Evolutionary conservation across 1,284 basidiomycete species (phyloP), one percentile per base, ranked within the genome.

Genomic region (Microbotryum scabiosae): DNA sequence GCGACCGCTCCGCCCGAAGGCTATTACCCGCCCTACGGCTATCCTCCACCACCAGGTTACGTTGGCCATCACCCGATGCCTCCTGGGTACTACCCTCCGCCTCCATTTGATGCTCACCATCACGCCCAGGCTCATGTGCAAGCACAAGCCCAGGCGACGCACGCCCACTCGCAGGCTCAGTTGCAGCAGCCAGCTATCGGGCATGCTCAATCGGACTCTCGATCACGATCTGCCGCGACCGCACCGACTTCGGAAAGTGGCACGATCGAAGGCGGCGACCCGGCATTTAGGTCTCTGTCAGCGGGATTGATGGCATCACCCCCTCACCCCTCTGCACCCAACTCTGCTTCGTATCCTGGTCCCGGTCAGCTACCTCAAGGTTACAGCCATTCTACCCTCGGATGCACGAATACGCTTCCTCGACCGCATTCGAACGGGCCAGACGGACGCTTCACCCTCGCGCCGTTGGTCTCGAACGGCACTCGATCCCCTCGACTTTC

Each of bases 161-260:
- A 59, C 53, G 60, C 65, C 2, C 65, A 64, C 49, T 59, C 65
- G n/a, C 62, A 59, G 4, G 49, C 48, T 28, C 56, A 41, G 12
- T 41, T 56, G 45, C 47, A 51, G 30, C 48, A 45, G 14, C 56
- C 60, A 5, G 30, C 56, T 26, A 43, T 60, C 56, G 54, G 61
- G 9, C 64, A 66, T 49, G 64, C 64, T 1, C 64, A 66, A 47
- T 63, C 61, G 14, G 56, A 67, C 55, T 64, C 65, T 48, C 58
- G 65, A n/a, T 59, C 63, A 1, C 58, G 46, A 21, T 58, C 63
- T 21, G 59, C 57, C 21, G 56, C 51, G 8, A 20, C 56, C 12
- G 41, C 30, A 2, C 36, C 50, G 1, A 26, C 36, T 10, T 14
- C 53, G 5, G 53, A 49, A 2, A 54, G 60, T 7, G 47, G 57